Evolutionary conservation across 306 rosid species (phyloP).

Genomic region (Prunus salicina): DNA sequence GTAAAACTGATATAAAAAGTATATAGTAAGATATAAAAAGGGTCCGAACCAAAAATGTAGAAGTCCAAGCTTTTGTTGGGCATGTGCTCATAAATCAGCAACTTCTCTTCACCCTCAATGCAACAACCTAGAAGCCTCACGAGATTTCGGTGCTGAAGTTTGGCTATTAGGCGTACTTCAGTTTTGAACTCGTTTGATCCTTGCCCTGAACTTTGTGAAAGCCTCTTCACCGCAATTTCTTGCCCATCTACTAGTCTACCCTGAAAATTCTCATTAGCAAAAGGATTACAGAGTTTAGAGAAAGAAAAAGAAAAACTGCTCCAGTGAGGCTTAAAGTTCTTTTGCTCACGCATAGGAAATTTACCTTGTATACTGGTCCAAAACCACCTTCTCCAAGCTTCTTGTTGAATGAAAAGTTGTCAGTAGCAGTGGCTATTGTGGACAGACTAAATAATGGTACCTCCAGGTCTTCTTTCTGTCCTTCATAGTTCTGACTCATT

Average conservation of each 20-base stretch:
- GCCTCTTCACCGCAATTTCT: slow-evolving; percentile 55
- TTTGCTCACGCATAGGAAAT: neutral
- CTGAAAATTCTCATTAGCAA: slow-evolving; percentile 10
- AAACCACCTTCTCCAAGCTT: slow-evolving; percentile 49
- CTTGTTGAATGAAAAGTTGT: slow-evolving; percentile 28
- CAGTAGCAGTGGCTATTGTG: slow-evolving; percentile 34
- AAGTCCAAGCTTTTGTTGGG: slow-evolving; percentile 40
- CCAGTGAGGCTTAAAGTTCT: neutral
- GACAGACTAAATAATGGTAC: slow-evolving; percentile 34
- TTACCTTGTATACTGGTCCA: slow-evolving; percentile 46
- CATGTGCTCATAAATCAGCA: slow-evolving; percentile 40
- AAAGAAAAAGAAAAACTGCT: neutral
- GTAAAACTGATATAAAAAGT: neutral
- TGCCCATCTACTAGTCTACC: slow-evolving; percentile 38
- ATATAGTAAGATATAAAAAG: neutral
- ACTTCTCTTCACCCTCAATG: slow-evolving; percentile 36
- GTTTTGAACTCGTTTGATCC: slow-evolving; percentile 44
- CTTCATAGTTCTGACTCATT: neutral
- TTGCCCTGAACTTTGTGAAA: slow-evolving; percentile 38
- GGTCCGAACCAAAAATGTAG: slow-evolving; percentile 36
- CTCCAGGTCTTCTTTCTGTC: slow-evolving; percentile 29
- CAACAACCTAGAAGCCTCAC: slow-evolving; percentile 49
- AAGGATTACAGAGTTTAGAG: neutral
- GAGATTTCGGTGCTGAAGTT: slow-evolving; percentile 52
- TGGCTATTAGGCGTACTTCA: slow-evolving; percentile 40